Evolutionary conservation across 768 basidiomycete species (phyloP), one percentile per base, ranked within the genome.

Genomic region (Termitomyces sp.): DNA sequence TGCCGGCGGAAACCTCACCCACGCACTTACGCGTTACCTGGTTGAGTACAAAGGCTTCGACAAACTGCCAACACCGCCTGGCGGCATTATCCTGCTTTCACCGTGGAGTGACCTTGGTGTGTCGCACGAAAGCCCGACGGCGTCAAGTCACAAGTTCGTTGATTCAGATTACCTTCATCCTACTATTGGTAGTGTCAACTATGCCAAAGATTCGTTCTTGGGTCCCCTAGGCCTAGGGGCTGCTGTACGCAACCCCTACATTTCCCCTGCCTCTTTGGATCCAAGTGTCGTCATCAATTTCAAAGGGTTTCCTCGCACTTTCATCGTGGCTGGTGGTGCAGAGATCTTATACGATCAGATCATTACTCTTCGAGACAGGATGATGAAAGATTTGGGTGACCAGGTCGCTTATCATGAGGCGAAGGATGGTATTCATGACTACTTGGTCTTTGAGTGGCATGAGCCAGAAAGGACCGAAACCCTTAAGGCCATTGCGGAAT

Each of bases 1-100:
- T 1, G 90, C 91, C 0, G 91, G 92, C 3, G 92, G 80, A 5
- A 89, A 92, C 71, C 82, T 92, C 28, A 84, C 85, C 0, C 78
- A 85, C 38, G 85, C 86, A 0, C 77, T 90, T 46, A 80, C 77
- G 9, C 84, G 86, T 32, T 59, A 59, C 50, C 58, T 91, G 22
- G 74, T 83, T 13, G 82, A 86, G 62, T 72, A 85, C 70, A 73
- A 74, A 35, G 68, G 71, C 11, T 69, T 71, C 5, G 58, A 71
- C 32, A 65, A 68, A 5, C 63, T 84, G 20, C 82, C 81, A 2
- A 67, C 71, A 9, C 78, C 76, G 40, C 82, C 84, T 0, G 77
- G 78, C 8, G 76, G 75, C 1, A 73, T 89, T 2, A 66, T 89
- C 38, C 73, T 86, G 1, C 74, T 84, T 39, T 86, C 85, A 1